Conservation (phyloP, 139 green algal genomes). For the Chlamydomonas incerta region DNA sequence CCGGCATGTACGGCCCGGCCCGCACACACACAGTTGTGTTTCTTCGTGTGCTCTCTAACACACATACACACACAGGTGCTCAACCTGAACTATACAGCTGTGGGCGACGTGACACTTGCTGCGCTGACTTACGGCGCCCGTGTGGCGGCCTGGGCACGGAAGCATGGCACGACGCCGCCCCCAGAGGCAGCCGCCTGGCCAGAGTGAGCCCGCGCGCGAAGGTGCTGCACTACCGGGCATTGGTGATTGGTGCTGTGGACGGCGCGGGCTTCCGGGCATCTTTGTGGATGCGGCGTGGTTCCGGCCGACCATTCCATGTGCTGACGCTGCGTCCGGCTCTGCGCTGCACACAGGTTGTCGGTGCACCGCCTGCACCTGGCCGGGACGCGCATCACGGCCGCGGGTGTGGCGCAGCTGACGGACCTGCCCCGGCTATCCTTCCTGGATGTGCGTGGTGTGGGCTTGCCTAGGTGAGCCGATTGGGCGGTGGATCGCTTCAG, state of each 20-base stretch:
- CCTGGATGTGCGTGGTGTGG: conserved; percentile 46
- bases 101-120: conserved; percentile 40
- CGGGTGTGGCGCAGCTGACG: conserved; percentile 31
- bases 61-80: conserved; percentile 27
- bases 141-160: background rate
- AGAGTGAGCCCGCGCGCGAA: conserved; percentile 9
- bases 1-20: no score
- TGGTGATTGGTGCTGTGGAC: no score
- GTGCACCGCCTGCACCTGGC: conserved; percentile 44
- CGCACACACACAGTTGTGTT: no score
- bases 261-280: no score
- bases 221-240: no score
- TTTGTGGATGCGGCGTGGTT: no score
- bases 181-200: background rate
- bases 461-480: conserved; percentile 6
- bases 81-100: conserved; percentile 40
- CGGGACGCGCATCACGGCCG: conserved; percentile 27
- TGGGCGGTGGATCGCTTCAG: no score
- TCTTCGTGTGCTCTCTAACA: no score
- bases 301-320: no score
- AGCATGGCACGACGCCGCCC: background rate
- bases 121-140: conserved; percentile 48
- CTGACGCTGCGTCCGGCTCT: no score
- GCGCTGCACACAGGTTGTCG: conserved; percentile 25
- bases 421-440: conserved; percentile 21